Evolutionary conservation across 148 eudicot genomes (phyloP), one percentile per base, ranked within the genome.

Genomic region (Beta vulgaris): DNA sequence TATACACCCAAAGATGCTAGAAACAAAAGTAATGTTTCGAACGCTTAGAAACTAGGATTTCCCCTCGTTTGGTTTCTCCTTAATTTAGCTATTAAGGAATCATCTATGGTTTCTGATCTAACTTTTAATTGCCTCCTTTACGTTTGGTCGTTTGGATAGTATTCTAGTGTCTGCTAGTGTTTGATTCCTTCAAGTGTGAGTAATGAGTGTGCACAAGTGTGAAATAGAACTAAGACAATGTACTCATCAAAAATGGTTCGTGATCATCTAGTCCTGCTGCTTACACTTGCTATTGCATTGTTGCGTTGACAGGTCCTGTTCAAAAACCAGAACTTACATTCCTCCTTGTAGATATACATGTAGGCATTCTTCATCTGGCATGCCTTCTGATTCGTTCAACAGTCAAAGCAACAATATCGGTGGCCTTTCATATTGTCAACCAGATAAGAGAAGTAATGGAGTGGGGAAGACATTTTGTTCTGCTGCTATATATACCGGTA

Each of bases 381-480:
- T 77, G 19, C 37, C 59, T 71, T 82, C 84, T 19, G 48, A 59
- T 62, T 75, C 85, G 64, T 48, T 19, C 40, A 82, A 74, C 40
- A 49, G 68, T 48, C 73, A 48, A 26, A 69, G 39, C 48, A 71
- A 60, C 43, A 69, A 42, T 46, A 59, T 66, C 77, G 59, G 64
- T 44, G 79, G 84, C 44, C 58, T 82, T 29, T 65, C 74, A 62
- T 48, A 72, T 74, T 16, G 34, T 79, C 77, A 59, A 36, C 76
- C 83, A 12, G 71, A 77, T 59, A 73, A 74, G 73, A 82, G 74
- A 68, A 83, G 75, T 21, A 80, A 77, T 44, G 60, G 59, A 65
- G 85, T 69, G 21, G 86, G 83, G 14, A 85, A 77, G 74, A 71
- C 85, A 25, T 72, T 61, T 68, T 84, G 82, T 78, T 86, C 90